Evolutionary conservation across 306 rosid genomes (phyloP).

Genomic region (Cicer arietinum): DNA sequence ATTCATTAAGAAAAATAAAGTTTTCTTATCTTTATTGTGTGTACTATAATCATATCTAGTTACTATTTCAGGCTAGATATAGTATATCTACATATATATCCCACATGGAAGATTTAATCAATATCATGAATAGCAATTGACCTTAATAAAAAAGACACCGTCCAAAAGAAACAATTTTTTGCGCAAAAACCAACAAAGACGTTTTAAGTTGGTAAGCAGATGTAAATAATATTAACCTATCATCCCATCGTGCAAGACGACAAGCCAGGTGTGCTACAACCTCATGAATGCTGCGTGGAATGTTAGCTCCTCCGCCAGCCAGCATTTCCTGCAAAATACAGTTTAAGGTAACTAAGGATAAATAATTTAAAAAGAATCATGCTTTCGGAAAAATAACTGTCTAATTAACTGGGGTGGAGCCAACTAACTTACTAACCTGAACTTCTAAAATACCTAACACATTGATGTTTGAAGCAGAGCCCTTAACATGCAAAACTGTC

Average conservation of each 20-base stretch:
- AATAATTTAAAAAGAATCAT: neutral
- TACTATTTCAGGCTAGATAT: no score
- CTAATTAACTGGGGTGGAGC: neutral
- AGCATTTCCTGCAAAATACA: slow-evolving; percentile 58
- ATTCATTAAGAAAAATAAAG: no score
- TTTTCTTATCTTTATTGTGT: no score
- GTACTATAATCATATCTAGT: no score
- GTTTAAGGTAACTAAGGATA: slow-evolving; percentile 26
- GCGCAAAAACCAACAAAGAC: slow-evolving; percentile 14
- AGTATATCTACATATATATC: no score
- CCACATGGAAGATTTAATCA: neutral
- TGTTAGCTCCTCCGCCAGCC: slow-evolving; percentile 57
- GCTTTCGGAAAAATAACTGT: neutral
- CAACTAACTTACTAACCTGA: slow-evolving; percentile 81
- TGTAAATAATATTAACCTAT: slow-evolving; percentile 52
- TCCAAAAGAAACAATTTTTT: no score
- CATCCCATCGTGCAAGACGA: slow-evolving; percentile 76
- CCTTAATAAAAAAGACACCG: no score
- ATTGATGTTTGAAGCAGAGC: slow-evolving; percentile 60
- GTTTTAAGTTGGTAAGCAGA: slow-evolving; percentile 18
- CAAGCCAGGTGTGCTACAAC: slow-evolving; percentile 63
- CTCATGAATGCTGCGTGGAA: slow-evolving; percentile 59
- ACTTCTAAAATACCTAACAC: slow-evolving; percentile 89
- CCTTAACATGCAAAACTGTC: slow-evolving; percentile 85
- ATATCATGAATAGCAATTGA: neutral